These are phyloP conservation scores for Euphorbia lathyris DNA, from an alignment of 345 rosid genomes.

Conservation along the genomic window DNA sequence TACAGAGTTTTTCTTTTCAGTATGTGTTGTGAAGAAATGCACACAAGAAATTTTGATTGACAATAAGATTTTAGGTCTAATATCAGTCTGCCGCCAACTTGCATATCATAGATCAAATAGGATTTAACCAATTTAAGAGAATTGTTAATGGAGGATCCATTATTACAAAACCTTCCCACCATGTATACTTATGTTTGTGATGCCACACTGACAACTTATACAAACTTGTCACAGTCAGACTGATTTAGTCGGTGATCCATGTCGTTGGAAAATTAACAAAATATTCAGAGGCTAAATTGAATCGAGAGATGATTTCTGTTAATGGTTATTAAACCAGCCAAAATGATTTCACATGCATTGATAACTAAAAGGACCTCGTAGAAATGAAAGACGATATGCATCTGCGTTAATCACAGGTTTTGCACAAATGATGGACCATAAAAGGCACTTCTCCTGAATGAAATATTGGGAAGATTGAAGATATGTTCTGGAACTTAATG, in stretches of 20 bases:
- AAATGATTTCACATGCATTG: neutral
- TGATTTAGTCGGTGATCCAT: too few relatives aligned
- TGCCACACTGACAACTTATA: neutral
- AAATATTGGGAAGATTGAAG: too few relatives aligned
- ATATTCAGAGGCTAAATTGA: neutral
- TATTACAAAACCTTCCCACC: neutral
- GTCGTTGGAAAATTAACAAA: neutral
- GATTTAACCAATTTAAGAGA: neutral
- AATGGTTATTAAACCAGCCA: neutral
- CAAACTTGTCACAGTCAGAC: neutral
- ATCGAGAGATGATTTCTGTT: neutral
- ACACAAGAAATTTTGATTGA: neutral
- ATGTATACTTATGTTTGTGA: neutral
- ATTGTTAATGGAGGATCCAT: neutral
- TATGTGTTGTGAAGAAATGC: conserved; percentile 6
- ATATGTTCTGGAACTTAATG: too few relatives aligned
- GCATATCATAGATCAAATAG: neutral
- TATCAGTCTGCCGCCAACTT: neutral
- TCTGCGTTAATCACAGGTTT: neutral
- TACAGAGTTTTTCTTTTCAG: too few relatives aligned
- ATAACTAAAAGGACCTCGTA: neutral
- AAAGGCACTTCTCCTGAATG: too few relatives aligned
- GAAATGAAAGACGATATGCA: neutral
- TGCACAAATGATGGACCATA: neutral
- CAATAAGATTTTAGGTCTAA: neutral